Percentiles rank a stretch among this genome's conserved stretches.
These are phyloP conservation scores for Leishmania lainsoni DNA, from an alignment of 208 protist species.

Conservation along the genomic window DNA sequence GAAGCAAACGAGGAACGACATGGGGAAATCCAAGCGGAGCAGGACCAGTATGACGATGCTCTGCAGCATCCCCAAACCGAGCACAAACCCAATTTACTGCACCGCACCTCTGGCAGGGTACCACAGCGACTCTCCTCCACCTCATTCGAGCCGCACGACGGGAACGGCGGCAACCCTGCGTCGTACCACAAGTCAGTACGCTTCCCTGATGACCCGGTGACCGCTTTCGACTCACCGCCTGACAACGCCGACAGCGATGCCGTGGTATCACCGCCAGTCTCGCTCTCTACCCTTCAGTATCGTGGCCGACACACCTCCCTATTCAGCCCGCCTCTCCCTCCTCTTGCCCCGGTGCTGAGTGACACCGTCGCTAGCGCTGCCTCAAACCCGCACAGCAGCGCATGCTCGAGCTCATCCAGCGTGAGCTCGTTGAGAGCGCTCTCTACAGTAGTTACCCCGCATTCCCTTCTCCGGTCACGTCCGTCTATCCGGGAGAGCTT, in stretches of 20 bases:
- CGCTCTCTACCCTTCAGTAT: neutral
- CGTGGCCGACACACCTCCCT: neutral
- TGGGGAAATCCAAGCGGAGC: neutral
- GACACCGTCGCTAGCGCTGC: neutral
- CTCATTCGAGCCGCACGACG: neutral
- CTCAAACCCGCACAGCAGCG: neutral
- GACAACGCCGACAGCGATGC: neutral
- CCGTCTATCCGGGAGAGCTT: slow-evolving; percentile 29
- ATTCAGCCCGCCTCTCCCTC: neutral
- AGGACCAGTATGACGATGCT: neutral
- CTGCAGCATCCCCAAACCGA: neutral
- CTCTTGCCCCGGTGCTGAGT: slow-evolving; percentile 1
- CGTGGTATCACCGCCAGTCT: neutral
- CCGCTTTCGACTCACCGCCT: neutral
- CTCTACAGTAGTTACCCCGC: slow-evolving; percentile 23
- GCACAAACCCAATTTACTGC: neutral
- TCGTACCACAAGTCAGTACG: slow-evolving; percentile 21
- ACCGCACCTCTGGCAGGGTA: neutral
- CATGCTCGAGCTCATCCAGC: slow-evolving; percentile 2
- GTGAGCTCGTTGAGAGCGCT: neutral
- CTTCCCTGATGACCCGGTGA: slow-evolving; percentile 11
- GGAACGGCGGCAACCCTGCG: neutral
- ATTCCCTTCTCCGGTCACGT: slow-evolving; percentile 24
- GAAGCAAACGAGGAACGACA: neutral
- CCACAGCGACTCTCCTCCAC: neutral